Percentiles rank a stretch among this genome's conserved stretches.
These are phyloP conservation scores for Fusarium annulatum DNA, from an alignment of 2,329 filamentous ascomycete genomes.

Conservation along the genomic window DNA sequence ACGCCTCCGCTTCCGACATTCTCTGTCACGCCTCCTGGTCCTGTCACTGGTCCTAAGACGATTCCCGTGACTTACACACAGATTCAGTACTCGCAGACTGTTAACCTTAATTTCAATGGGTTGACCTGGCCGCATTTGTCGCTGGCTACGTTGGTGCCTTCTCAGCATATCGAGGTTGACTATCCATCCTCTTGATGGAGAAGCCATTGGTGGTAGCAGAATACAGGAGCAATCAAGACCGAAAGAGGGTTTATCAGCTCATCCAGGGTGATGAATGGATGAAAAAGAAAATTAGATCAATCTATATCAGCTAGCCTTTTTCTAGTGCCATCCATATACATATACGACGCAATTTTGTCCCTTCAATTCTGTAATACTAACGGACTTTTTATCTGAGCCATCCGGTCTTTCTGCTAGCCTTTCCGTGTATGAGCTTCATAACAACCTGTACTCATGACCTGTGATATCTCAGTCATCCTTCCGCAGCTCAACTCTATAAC, in stretches of 20 bases:
- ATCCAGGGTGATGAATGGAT: rapidly evolving
- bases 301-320: too few relatives aligned
- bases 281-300: rapidly evolving
- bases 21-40: background rate
- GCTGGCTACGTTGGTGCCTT: constrained; percentile 6
- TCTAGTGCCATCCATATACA: background rate
- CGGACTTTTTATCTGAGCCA: rapidly evolving
- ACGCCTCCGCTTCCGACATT: constrained; percentile 3
- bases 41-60: background rate
- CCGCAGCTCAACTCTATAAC: constrained; percentile 4
- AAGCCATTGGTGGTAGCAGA: rapidly evolving
- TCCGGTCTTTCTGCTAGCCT: rapidly evolving
- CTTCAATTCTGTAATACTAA: rapidly evolving
- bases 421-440: rapidly evolving
- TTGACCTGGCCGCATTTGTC: constrained; percentile 12
- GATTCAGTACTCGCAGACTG: constrained; percentile 14
- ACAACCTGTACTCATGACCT: rapidly evolving
- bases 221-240: rapidly evolving
- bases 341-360: background rate
- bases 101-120: background rate
- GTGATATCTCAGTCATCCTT: background rate
- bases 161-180: background rate
- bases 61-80: constrained; percentile 8
- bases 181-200: background rate
- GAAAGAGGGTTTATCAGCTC: rapidly evolving